A percentile compares a stretch with the other conserved stretches of the same genome.
phyloP scores from a whole-genome alignment of 495 filamentous ascomycete species.

The Cladorrhinum samala region DNA sequence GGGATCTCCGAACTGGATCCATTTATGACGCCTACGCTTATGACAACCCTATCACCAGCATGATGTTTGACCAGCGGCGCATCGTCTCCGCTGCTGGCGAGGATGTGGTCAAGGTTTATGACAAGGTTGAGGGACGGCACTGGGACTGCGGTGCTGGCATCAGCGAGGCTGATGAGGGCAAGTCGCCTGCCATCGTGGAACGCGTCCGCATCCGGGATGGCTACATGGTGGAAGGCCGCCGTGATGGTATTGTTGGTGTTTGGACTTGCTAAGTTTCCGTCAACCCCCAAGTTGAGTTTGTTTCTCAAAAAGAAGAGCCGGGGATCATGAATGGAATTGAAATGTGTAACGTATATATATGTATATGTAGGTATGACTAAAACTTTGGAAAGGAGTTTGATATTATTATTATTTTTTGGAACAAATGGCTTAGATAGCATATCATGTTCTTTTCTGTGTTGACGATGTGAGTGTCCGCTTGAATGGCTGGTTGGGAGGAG shows the following conservation, averaged over 20 bases:
- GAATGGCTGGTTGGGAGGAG: too few species aligned
- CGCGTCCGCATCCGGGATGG: constrained; percentile 88
- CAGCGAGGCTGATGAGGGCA: constrained; percentile 54
- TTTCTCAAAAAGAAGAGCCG: neutral
- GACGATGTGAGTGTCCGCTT: too few species aligned
- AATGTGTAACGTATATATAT: neutral
- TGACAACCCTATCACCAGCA: constrained; percentile 85
- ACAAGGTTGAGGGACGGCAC: constrained; percentile 90
- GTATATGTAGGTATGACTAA: neutral
- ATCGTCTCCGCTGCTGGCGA: constrained; percentile 91
- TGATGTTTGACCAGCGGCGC: constrained; percentile 92
- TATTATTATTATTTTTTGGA: too few species aligned
- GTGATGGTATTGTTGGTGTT: constrained; percentile 81
- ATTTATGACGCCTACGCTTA: constrained; percentile 97
- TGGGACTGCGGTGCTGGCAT: constrained; percentile 94
- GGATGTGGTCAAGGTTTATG: constrained; percentile 92
- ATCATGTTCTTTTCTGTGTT: too few species aligned
- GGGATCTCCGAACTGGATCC: constrained; percentile 94
- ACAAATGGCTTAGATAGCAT: too few species aligned
- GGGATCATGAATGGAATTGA: neutral
- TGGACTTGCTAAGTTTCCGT: constrained; percentile 58
- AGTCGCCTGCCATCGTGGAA: constrained; percentile 66
- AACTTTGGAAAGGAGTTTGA: too few species aligned
- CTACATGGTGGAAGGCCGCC: constrained; percentile 84
- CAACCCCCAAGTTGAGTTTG: neutral